Percentiles rank a stretch among this genome's conserved stretches.
These are phyloP conservation scores for Lyophyllum decastes DNA, from an alignment of 768 basidiomycete genomes.

Conservation along the genomic window DNA sequence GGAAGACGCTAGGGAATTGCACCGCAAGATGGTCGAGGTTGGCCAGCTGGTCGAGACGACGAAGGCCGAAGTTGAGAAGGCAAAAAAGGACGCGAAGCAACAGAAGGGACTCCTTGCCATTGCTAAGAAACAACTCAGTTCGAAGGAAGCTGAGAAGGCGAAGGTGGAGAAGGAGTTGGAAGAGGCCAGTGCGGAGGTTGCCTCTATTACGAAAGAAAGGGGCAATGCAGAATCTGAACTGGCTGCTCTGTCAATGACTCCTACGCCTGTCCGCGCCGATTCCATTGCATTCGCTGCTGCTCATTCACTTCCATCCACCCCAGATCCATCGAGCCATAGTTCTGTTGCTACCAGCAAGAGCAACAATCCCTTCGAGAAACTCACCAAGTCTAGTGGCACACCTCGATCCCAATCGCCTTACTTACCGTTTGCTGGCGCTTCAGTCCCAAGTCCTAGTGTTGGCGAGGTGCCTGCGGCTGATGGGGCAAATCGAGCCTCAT, in stretches of 20 bases:
- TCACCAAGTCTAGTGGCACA: conserved; percentile 49
- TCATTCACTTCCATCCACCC: conserved; percentile 74
- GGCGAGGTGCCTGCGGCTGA: conserved; percentile 22
- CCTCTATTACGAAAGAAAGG: conserved; percentile 53
- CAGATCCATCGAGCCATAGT: conserved; percentile 56
- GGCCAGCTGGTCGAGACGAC: conserved; percentile 69
- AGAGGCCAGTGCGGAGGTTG: conserved; percentile 59
- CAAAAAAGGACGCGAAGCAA: conserved; percentile 92
- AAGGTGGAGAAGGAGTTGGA: conserved; percentile 73
- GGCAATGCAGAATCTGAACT: conserved; percentile 56
- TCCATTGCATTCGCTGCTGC: conserved; percentile 62
- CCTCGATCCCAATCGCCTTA: conserved; percentile 65
- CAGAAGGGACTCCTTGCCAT: conserved; percentile 96
- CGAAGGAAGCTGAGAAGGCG: conserved; percentile 76
- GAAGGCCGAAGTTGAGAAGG: conserved; percentile 80
- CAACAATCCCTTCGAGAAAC: conserved; percentile 89
- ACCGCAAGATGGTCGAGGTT: conserved; percentile 81
- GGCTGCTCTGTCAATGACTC: conserved; percentile 27
- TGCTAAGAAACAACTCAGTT: conserved; percentile 88
- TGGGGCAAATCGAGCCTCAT: conserved; percentile 20
- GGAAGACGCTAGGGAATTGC: conserved; percentile 87
- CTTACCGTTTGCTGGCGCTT: conserved; percentile 44
- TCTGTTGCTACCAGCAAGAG: conserved; percentile 57
- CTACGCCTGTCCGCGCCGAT: conserved; percentile 35
- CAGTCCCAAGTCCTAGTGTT: conserved; percentile 37